These are phyloP conservation scores for Colletotrichum sp. DNA, from an alignment of 2,329 filamentous ascomycete species.

Conservation along the genomic window DNA sequence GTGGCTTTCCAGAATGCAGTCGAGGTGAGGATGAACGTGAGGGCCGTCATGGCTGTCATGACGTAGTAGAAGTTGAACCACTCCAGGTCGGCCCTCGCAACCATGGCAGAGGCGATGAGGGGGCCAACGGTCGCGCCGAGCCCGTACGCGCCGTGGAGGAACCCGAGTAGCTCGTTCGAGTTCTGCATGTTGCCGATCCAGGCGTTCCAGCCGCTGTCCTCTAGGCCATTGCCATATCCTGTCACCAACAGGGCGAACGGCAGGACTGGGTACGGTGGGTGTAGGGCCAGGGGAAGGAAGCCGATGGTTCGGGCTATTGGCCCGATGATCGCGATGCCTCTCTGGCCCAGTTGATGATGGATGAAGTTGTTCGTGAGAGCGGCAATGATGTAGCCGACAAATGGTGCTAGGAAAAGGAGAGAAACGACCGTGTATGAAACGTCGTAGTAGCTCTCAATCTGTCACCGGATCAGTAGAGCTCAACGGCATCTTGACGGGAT, in stretches of 20 bases:
- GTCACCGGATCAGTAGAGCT: neutral
- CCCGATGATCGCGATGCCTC: slow-evolving; percentile 71
- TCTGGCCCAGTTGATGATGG: slow-evolving; percentile 70
- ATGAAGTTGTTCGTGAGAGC: slow-evolving; percentile 69
- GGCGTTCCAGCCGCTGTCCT: slow-evolving; percentile 64
- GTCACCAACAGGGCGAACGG: slow-evolving; percentile 69
- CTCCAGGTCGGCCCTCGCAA: slow-evolving; percentile 62
- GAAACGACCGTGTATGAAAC: slow-evolving; percentile 68
- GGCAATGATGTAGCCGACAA: slow-evolving; percentile 67
- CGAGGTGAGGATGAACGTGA: slow-evolving; percentile 59
- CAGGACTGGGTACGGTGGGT: slow-evolving; percentile 72
- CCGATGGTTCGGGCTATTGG: slow-evolving; percentile 67
- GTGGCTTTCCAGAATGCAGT: slow-evolving; percentile 69
- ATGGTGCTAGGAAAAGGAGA: slow-evolving; percentile 69
- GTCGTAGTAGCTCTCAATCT: slow-evolving; percentile 64
- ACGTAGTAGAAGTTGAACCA: slow-evolving; percentile 83
- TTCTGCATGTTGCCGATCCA: slow-evolving; percentile 74
- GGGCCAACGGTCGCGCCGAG: slow-evolving; percentile 73
- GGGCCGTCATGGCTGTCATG: slow-evolving; percentile 64
- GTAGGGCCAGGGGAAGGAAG: slow-evolving; percentile 68
- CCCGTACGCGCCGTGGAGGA: slow-evolving; percentile 76
- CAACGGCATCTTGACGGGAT: no score
- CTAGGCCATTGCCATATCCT: slow-evolving; percentile 74
- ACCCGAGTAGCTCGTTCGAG: slow-evolving; percentile 74
- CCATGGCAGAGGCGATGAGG: slow-evolving; percentile 74